phyloP scores from a whole-genome alignment of 345 rosid species.

The Brassica carinata region DNA sequence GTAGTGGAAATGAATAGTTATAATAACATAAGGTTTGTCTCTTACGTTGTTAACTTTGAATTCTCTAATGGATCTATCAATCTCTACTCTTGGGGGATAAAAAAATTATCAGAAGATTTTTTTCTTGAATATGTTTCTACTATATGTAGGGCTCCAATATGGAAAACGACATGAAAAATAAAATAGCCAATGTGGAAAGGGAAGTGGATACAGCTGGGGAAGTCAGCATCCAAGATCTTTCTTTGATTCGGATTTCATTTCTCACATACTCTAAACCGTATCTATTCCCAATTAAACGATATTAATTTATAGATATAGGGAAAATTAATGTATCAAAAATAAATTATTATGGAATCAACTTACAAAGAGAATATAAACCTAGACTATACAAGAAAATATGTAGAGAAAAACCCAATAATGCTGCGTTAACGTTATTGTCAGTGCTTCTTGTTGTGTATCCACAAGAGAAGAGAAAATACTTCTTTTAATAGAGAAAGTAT shows the following conservation, averaged over 20 bases:
- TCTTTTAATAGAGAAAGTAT: background rate
- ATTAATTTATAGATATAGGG: background rate
- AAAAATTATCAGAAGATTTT: background rate
- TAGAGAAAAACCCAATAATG: background rate
- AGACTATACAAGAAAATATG: background rate
- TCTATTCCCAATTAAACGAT: conserved; percentile 2
- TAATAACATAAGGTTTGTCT: conserved; percentile 6
- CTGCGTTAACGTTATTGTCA: background rate
- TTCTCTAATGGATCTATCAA: background rate
- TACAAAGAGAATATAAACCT: background rate
- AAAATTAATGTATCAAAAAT: background rate
- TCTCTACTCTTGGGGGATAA: background rate
- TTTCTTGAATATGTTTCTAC: background rate
- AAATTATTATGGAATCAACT: background rate
- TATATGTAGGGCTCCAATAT: background rate
- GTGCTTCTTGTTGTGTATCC: background rate
- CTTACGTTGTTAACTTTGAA: conserved; percentile 1
- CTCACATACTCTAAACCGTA: conserved; percentile 4
- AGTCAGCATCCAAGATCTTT: conserved; percentile 33
- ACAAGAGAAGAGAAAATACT: background rate
- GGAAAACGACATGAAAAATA: conserved; percentile 13
- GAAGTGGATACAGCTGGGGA: conserved; percentile 31
- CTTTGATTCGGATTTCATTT: conserved; percentile 20
- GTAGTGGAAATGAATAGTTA: background rate
- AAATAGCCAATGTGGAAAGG: conserved; percentile 10